phyloP scores from a whole-genome alignment of 805 yeast species.

The Ogataea nitratoaversa region DNA sequence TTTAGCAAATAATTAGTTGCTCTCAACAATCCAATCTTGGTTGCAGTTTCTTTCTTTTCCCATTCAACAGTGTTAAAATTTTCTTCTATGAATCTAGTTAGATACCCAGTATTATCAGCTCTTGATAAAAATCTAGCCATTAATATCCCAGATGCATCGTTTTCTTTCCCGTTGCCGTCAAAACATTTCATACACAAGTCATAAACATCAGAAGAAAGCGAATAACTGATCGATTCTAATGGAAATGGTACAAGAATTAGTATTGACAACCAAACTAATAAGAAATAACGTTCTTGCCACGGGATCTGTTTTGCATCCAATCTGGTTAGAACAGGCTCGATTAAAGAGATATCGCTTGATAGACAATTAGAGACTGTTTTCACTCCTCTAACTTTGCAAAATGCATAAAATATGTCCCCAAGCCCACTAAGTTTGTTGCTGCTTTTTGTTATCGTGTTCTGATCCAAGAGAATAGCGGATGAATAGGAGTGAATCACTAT shows the following conservation, averaged over 20 bases:
- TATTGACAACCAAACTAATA: slow-evolving; percentile 69
- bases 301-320: slow-evolving; percentile 15
- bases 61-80: slow-evolving; percentile 18
- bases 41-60: slow-evolving; percentile 10
- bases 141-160: slow-evolving; percentile 47
- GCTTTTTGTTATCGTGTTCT: no score
- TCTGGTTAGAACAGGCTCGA: slow-evolving; percentile 34
- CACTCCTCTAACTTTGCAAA: slow-evolving; percentile 63
- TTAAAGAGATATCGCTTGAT: slow-evolving; percentile 51
- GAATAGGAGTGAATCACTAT: slow-evolving; percentile 29
- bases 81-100: slow-evolving; percentile 23
- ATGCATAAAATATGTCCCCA: slow-evolving; percentile 46
- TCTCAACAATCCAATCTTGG: slow-evolving; percentile 17
- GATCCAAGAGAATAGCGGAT: background rate
- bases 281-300: slow-evolving; percentile 48
- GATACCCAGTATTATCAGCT: slow-evolving; percentile 33
- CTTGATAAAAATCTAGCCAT: slow-evolving; percentile 53
- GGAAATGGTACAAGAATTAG: slow-evolving; percentile 73
- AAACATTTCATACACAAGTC: slow-evolving; percentile 31
- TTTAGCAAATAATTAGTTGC: slow-evolving; percentile 24
- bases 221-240: slow-evolving; percentile 35
- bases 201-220: slow-evolving; percentile 35
- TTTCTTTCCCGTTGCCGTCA: slow-evolving; percentile 51
- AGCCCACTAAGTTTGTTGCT: slow-evolving; percentile 8
- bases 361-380: slow-evolving; percentile 58